Evolutionary conservation across 1,284 basidiomycete genomes (phyloP).

Genomic region (Papiliotrema terrestris): DNA sequence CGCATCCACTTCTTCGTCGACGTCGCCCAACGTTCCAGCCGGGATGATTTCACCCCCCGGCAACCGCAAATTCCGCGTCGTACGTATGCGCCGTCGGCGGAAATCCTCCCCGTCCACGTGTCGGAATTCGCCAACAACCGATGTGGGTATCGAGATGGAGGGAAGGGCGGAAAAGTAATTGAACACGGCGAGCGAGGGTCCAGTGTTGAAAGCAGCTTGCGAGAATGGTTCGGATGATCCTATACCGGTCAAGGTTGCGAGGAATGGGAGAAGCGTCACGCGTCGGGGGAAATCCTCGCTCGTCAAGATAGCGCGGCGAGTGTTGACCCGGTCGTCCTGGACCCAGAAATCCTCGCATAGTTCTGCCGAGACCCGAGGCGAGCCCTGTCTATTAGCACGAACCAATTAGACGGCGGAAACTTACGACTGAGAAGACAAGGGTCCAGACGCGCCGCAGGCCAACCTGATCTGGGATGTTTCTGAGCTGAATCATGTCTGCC

Average conservation of each 20-base stretch:
- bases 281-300: constrained; percentile 32
- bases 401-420: background rate
- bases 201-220: constrained; percentile 14
- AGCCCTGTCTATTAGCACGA: constrained; percentile 15
- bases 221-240: constrained; percentile 13
- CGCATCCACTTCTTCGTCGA: constrained; percentile 3
- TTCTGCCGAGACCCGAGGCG: constrained; percentile 23
- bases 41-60: constrained; percentile 36
- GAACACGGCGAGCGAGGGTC: constrained; percentile 25
- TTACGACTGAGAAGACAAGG: constrained; percentile 33
- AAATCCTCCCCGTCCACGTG: constrained; percentile 19
- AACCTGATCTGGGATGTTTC: constrained; percentile 26
- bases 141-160: constrained; percentile 16
- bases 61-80: constrained; percentile 22
- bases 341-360: constrained; percentile 41
- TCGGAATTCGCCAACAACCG: constrained; percentile 11
- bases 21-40: constrained; percentile 23
- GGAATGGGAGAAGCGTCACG: constrained; percentile 23
- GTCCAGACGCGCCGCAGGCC: constrained; percentile 37
- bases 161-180: constrained; percentile 36
- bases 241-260: constrained; percentile 30
- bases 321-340: constrained; percentile 29
- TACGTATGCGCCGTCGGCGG: constrained; percentile 24
- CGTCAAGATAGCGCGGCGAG: constrained; percentile 36
- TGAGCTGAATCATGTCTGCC: constrained; percentile 31